phyloP scores from a whole-genome alignment of 1,139 yeast species.

The Geotrichum klebahnii region DNA sequence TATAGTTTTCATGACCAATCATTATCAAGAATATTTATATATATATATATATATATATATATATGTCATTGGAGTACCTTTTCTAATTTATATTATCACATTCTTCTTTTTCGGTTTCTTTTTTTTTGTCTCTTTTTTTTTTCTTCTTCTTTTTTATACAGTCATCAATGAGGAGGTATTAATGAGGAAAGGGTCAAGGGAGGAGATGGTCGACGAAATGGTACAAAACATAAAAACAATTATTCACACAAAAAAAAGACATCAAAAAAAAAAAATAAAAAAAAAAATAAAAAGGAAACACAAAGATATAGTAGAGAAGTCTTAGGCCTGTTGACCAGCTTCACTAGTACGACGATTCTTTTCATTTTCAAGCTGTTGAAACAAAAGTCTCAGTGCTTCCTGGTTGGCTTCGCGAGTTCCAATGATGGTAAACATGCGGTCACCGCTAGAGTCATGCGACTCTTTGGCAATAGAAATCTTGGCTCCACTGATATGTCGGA shows the following conservation, averaged over 20 bases:
- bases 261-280: background rate
- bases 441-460: conserved; percentile 55
- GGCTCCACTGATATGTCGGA: conserved; percentile 76
- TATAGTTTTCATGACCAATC: too few relatives aligned
- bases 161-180: conserved; percentile 9
- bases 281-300: background rate
- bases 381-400: conserved; percentile 62
- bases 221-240: background rate
- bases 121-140: background rate
- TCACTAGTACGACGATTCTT: conserved; percentile 54
- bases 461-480: conserved; percentile 74
- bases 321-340: conserved; percentile 13
- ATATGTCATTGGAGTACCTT: too few relatives aligned
- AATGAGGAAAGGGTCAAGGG: conserved; percentile 3
- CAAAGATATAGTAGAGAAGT: background rate
- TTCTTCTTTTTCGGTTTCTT: too few relatives aligned
- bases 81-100: too few relatives aligned
- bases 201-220: background rate
- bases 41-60: too few relatives aligned
- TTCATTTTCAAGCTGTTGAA: conserved; percentile 74
- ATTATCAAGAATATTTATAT: too few relatives aligned
- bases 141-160: background rate
- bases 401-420: conserved; percentile 66
- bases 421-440: conserved; percentile 67
- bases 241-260: conserved; percentile 3